Conservation (phyloP, 2,329 filamentous ascomycete genomes). For the Arthroderma sp. region DNA sequence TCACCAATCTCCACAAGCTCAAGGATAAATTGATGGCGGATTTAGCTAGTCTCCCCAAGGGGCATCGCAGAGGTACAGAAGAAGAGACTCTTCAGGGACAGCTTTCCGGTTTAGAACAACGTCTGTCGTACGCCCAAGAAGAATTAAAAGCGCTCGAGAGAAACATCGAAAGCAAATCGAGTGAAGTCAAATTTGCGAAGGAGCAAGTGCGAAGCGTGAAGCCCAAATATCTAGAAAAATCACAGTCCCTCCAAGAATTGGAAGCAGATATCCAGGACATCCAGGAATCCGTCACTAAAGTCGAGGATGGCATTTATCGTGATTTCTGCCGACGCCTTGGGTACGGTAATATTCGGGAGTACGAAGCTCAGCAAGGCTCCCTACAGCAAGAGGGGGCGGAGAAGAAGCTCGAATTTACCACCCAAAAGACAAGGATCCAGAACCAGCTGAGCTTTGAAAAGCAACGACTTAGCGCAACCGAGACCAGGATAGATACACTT, state of each 20-base stretch:
- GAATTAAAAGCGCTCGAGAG: slow-evolving; percentile 68
- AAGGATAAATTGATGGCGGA: slow-evolving; percentile 65
- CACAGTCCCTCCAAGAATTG: slow-evolving; percentile 51
- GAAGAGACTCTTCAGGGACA: slow-evolving; percentile 75
- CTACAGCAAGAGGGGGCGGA: slow-evolving; percentile 80
- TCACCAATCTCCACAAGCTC: slow-evolving; percentile 68
- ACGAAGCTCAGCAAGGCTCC: slow-evolving; percentile 84
- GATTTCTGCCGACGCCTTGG: slow-evolving; percentile 77
- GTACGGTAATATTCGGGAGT: slow-evolving; percentile 79
- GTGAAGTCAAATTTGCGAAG: slow-evolving; percentile 61
- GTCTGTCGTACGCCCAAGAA: slow-evolving; percentile 54
- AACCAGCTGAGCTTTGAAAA: slow-evolving; percentile 52
- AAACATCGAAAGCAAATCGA: slow-evolving; percentile 73
- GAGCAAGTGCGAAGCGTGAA: slow-evolving; percentile 61
- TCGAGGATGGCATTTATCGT: slow-evolving; percentile 79
- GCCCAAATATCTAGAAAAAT: slow-evolving; percentile 64
- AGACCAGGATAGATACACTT: slow-evolving; percentile 55
- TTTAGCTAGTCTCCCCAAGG: slow-evolving; percentile 65
- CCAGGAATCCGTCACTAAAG: slow-evolving; percentile 55
- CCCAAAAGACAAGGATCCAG: slow-evolving; percentile 54
- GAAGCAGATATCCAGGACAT: slow-evolving; percentile 43
- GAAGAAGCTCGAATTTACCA: slow-evolving; percentile 74
- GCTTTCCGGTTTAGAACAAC: slow-evolving; percentile 64
- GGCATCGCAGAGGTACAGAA: slow-evolving; percentile 58
- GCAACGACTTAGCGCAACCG: slow-evolving; percentile 57